phyloP scores from a whole-genome alignment of 306 rosid genomes.

The Ammopiptanthus mongolicus region DNA sequence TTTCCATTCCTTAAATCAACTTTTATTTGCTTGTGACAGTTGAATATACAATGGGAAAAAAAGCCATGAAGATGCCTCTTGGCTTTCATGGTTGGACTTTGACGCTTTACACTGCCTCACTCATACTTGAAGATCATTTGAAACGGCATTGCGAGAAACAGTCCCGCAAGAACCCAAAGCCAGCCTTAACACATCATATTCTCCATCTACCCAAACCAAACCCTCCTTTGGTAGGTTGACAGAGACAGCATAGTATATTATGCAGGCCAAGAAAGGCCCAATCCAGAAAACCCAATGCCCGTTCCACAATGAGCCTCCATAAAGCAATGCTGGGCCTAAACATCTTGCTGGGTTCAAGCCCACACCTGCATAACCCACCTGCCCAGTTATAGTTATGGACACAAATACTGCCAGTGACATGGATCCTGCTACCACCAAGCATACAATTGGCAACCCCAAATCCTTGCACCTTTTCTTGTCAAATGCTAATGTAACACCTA shows the following conservation, averaged over 20 bases:
- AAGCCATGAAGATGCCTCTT: background rate
- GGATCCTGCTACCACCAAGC: conserved; percentile 49
- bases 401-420: conserved; percentile 63
- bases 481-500: conserved; percentile 63
- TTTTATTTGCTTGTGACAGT: background rate
- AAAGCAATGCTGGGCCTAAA: conserved; percentile 60
- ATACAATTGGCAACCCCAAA: conserved; percentile 52
- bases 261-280: conserved; percentile 69
- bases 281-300: conserved; percentile 86
- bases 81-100: too few species aligned
- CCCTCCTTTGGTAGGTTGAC: conserved; percentile 40
- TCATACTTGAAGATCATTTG: background rate
- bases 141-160: background rate
- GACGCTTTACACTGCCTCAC: background rate
- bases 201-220: conserved; percentile 26
- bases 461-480: conserved; percentile 51
- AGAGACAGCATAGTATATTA: conserved; percentile 41
- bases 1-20: background rate
- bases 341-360: conserved; percentile 75
- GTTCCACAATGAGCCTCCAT: conserved; percentile 53
- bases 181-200: conserved; percentile 29
- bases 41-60: background rate
- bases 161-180: conserved; percentile 4
- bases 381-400: conserved; percentile 50
- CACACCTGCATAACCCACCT: conserved; percentile 53